Evolutionary conservation across 2,329 filamentous ascomycete genomes (phyloP).

Genomic region (Stagonosporopsis chrysanthemi): DNA sequence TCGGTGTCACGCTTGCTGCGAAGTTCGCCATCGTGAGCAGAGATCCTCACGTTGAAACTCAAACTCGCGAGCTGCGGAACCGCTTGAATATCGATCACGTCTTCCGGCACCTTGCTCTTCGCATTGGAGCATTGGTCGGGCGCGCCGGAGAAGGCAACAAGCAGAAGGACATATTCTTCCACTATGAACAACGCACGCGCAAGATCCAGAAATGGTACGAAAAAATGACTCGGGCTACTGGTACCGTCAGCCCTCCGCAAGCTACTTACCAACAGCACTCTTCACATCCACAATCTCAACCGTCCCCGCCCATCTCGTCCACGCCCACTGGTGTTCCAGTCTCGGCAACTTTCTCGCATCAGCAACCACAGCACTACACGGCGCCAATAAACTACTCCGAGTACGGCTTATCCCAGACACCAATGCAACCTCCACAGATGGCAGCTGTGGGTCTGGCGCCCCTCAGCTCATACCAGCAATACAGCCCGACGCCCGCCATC

Average conservation of each 20-base stretch:
- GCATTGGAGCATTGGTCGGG: conserved; percentile 38
- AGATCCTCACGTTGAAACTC: conserved; percentile 31
- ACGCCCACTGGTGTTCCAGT: conserved; percentile 24
- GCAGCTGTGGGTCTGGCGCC: conserved; percentile 29
- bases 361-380: conserved; percentile 24
- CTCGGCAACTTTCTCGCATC: conserved; percentile 27
- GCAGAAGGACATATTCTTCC: conserved; percentile 36
- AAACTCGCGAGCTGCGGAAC: conserved; percentile 37
- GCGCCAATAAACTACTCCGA: conserved; percentile 9
- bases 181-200: conserved; percentile 36
- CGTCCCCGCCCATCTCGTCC: conserved; percentile 13
- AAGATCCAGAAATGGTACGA: conserved; percentile 44
- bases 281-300: conserved; percentile 4
- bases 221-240: conserved; percentile 32
- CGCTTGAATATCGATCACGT: conserved; percentile 39
- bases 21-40: conserved; percentile 42
- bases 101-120: conserved; percentile 35
- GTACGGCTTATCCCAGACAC: conserved; percentile 11
- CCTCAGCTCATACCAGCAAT: conserved; percentile 26
- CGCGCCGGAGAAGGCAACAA: conserved; percentile 31
- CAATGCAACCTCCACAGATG: conserved; percentile 13
- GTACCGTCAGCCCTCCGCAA: conserved; percentile 22
- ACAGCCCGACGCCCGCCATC: conserved; percentile 28
- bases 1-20: conserved; percentile 42
- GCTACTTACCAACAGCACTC: conserved; percentile 5